Base-by-base conservation (phyloP, 305 asterid species). In the Fraxinus baroniana region DNA sequence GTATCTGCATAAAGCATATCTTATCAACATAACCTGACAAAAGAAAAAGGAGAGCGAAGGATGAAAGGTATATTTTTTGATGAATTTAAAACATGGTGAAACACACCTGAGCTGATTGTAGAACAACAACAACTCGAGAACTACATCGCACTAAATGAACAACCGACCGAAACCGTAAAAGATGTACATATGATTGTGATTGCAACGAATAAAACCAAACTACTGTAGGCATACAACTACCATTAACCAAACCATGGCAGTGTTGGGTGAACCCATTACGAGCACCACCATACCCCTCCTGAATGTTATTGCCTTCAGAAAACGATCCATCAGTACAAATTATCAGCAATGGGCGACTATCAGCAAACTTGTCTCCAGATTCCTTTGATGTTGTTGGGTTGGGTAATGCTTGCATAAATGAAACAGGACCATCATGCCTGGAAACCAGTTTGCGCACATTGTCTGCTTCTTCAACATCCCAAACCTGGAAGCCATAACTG, bases 371-470 rank as follows among this genome's bases (percentile, higher is more conserved):
- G 85, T 91, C 93, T 26, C 33, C 79, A 44, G 86, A 39, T 35
- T 78, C 87, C 81, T 89, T 86, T 37, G 90, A 87, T 28, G 82
- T 83, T 66, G 89, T 37, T 37, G 90, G 93, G 46, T 86, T 90
- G 10, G 95, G 97, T 74, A 85, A 73, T 73, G 85, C 78, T 90
- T 96, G 95, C 94, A 94, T 81, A 77, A 92, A 91, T 20, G 98
- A 91, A 87, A 96, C 98, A 33, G 96, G 92, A 57, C 99, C 97
- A 82, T 96, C 99, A 78, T 92, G 92, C 89, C 97, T 91, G 62
- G 98, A 85, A 80, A 94, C 98, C 85, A 96, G 82, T 86, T 88
- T 91, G 70, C 84, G 91, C 79, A 96, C 98, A 84, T 93, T 93
- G 85, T 91, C 91, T 24, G 91, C 94, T 75, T 85, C 94, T 85